Percentiles rank a stretch among this genome's conserved stretches.
Evolutionary conservation across 2,329 filamentous ascomycete genomes (phyloP).

Genomic region (Paecilomyces niveus): DNA sequence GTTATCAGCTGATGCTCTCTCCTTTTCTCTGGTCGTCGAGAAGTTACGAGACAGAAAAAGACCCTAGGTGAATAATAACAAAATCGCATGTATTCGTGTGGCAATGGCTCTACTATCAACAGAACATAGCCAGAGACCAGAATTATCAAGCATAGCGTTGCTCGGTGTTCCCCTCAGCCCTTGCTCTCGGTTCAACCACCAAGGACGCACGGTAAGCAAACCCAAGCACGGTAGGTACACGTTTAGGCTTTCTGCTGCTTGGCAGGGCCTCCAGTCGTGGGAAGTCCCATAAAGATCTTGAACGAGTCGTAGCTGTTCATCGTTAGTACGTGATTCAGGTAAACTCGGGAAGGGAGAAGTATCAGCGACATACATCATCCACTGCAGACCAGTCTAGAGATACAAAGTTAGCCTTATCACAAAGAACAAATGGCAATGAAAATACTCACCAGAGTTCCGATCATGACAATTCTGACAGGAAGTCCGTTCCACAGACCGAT

Average conservation of each 20-base stretch:
- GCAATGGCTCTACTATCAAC: neutral
- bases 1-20: neutral
- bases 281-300: constrained; percentile 84
- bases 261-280: constrained; percentile 63
- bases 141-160: neutral
- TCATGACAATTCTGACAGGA: constrained; percentile 82
- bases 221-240: neutral
- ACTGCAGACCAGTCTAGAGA: constrained; percentile 66
- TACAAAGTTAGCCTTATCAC: constrained; percentile 10
- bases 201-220: neutral
- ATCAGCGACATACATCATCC: constrained; percentile 70
- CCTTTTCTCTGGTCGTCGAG: neutral
- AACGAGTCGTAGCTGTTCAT: constrained; percentile 57
- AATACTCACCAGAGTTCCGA: constrained; percentile 54
- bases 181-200: neutral
- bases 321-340: constrained; percentile 14
- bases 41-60: neutral
- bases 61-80: neutral
- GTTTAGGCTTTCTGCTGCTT: constrained; percentile 37
- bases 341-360: neutral
- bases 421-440: neutral
- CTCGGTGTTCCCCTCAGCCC: neutral
- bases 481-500: constrained; percentile 85
- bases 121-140: neutral
- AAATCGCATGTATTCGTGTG: neutral